Conservation (phyloP, 345 rosid species). For the Mallotus nudiflorus region DNA sequence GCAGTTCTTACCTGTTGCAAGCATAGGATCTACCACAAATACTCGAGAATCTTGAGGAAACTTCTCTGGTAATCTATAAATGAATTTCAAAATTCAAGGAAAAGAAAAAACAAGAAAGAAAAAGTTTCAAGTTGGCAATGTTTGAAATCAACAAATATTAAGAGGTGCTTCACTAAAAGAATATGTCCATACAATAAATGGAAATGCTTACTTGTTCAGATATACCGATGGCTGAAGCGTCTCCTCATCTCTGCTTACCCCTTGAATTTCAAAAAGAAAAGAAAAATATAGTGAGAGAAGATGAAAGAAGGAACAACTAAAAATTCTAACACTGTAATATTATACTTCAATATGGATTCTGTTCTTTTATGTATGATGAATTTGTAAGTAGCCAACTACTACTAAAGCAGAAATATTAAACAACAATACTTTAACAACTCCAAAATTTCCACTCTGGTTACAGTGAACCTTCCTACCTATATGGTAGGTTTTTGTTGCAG, state of each 20-base stretch:
- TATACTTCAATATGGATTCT: not conserved
- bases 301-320: not conserved
- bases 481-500: conserved; percentile 80
- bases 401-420: not conserved
- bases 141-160: not conserved
- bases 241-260: conserved; percentile 75
- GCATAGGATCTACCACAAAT: conserved; percentile 86
- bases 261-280: conserved; percentile 33
- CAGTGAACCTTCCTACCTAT: conserved; percentile 48
- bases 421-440: not conserved
- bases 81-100: conserved; percentile 19
- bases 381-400: not conserved
- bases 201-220: conserved; percentile 71
- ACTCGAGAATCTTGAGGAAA: conserved; percentile 64
- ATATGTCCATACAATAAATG: not conserved
- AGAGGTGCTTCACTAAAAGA: not conserved
- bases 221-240: conserved; percentile 83
- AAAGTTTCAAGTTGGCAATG: not conserved
- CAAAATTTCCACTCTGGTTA: not conserved
- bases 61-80: conserved; percentile 71
- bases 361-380: too few species aligned
- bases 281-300: not conserved
- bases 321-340: not conserved
- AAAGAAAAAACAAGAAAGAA: not conserved
- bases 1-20: conserved; percentile 71